A percentile compares a stretch with the other conserved stretches of the same genome.
These are phyloP conservation scores for Colletotrichum destructivum DNA, from an alignment of 2,329 filamentous ascomycete species.

Conservation along the genomic window DNA sequence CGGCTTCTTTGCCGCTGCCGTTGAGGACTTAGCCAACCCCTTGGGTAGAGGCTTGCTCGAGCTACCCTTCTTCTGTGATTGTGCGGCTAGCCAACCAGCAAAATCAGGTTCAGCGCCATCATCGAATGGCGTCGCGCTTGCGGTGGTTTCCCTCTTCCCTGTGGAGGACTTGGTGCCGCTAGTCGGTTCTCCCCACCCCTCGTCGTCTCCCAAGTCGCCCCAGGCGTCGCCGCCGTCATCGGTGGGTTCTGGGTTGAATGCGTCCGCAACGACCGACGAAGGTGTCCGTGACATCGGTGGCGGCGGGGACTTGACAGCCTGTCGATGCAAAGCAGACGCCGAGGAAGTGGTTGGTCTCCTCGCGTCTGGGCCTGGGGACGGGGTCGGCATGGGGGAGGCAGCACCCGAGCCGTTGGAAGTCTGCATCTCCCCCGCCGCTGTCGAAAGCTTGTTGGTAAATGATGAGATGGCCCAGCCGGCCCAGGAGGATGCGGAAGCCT, in stretches of 20 bases:
- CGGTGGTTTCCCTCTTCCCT: conserved; percentile 52
- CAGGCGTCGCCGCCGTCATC: conserved; percentile 81
- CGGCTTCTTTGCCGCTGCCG: conserved; percentile 58
- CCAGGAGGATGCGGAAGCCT: conserved; percentile 79
- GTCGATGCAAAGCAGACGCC: conserved; percentile 72
- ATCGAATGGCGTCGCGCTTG: conserved; percentile 73
- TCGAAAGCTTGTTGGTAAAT: conserved; percentile 93
- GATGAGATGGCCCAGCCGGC: conserved; percentile 98
- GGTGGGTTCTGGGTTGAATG: conserved; percentile 70
- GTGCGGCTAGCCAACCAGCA: conserved; percentile 92
- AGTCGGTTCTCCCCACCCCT: conserved; percentile 59
- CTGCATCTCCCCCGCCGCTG: conserved; percentile 90
- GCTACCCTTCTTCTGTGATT: conserved; percentile 80
- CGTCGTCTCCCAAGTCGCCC: conserved; percentile 76
- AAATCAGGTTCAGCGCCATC: conserved; percentile 95
- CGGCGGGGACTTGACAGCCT: conserved; percentile 70
- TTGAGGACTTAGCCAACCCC: conserved; percentile 77
- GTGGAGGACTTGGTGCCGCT: conserved; percentile 42
- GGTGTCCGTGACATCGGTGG: conserved; percentile 63
- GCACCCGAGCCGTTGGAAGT: conserved; percentile 63
- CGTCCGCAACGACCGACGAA: conserved; percentile 63
- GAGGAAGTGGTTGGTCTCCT: conserved; percentile 62
- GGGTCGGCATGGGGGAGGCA: conserved; percentile 57
- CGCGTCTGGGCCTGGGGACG: conserved; percentile 57
- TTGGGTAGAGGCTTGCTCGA: conserved; percentile 81